Evolutionary conservation across 495 filamentous ascomycete species (phyloP), one percentile per base, ranked within the genome.

Genomic region (Trichocladium antarcticum): DNA sequence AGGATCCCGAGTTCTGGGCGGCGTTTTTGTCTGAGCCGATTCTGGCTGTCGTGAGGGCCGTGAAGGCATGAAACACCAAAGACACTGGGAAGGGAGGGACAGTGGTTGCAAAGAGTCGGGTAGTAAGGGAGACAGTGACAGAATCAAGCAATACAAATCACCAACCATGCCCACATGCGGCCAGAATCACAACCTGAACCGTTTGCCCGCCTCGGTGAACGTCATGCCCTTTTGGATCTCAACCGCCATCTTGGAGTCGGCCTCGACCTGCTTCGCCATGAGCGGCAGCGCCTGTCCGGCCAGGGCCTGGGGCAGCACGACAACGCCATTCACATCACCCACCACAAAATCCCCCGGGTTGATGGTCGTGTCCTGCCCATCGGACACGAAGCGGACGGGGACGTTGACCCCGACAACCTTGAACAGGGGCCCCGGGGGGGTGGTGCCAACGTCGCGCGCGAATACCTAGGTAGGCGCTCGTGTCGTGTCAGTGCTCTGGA

Each of bases 301-400:
- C 40, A 78, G 42, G 17, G 65, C 69, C 37, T 54, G 58, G 3
- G 69, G 69, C 11, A 73, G 43, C 7, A 69, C 63, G 0, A 80
- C 75, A 0, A 79, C 76, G 3, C 78, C 78, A 51, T 82, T 74
- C 15, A 70, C 37, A 42, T 82, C 77, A 0, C 66, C 77, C 15
- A 82, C 58, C 22, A 82, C 53, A 49, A 78, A 79, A 51, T 82
- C 79, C 0, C 75, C 77, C 0, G 77, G 77, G 1, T 63, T 55
- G 28, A 81, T 68, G 16, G 62, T 58, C 38, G 73, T 71, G 19
- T 75, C 68, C 42, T 74, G 69, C 41, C 64, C 65, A 20, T 67
- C 63, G 6, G 62, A 62, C 54, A 65, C 57, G 28, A 68, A 47
- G 50, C 63, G 64, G 19, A 72, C 65, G 0, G 68, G 49, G 16